Evolutionary conservation across 2,329 filamentous ascomycete species (phyloP).

Genomic region (Colletotrichum sp.): DNA sequence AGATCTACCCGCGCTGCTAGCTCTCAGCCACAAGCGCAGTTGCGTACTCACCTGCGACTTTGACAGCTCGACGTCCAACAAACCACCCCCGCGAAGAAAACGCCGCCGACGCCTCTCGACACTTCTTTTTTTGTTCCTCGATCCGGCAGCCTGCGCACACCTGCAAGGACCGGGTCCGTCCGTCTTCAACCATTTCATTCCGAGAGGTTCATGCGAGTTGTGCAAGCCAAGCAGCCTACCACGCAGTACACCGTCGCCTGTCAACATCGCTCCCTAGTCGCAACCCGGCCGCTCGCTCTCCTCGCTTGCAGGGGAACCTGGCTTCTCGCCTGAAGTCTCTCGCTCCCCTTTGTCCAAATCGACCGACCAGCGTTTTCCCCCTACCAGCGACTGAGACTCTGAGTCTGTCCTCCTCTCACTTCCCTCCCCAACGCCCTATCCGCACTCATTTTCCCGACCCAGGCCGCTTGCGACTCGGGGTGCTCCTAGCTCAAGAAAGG

Average conservation of each 20-base stretch:
- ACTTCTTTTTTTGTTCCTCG: not conserved
- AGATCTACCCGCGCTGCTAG: not conserved
- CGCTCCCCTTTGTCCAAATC: conserved; percentile 5
- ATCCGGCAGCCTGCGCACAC: conserved; percentile 12
- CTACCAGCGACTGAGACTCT: not conserved
- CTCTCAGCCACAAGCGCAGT: conserved; percentile 16
- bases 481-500: not conserved
- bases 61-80: conserved; percentile 10
- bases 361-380: not conserved
- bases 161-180: not conserved
- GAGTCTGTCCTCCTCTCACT: not conserved
- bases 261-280: not conserved
- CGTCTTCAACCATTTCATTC: conserved; percentile 1
- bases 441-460: not conserved
- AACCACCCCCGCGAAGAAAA: not conserved
- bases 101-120: not conserved
- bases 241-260: not conserved
- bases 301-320: conserved; percentile 18
- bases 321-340: conserved; percentile 11
- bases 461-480: not conserved
- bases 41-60: conserved; percentile 12
- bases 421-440: not conserved
- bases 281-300: not conserved
- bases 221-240: not conserved
- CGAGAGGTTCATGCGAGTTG: conserved; percentile 12